phyloP scores from a whole-genome alignment of 768 basidiomycete genomes.

The Phaffia tasmanica region DNA sequence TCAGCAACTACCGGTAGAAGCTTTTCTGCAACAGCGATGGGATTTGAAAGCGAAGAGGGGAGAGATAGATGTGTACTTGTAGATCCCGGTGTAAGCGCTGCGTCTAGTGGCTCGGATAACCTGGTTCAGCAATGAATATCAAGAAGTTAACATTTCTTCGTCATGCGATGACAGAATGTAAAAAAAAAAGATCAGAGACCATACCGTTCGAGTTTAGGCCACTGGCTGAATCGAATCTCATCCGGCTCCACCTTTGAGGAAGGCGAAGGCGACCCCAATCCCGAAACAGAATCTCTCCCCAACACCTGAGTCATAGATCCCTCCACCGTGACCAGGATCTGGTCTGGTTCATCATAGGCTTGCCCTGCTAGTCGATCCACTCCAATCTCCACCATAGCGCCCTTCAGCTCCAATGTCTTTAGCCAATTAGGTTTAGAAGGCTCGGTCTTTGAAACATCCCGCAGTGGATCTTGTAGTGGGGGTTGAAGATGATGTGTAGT shows the following conservation, averaged over 20 bases:
- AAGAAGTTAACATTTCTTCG: neutral
- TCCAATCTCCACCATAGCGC: conserved; percentile 50
- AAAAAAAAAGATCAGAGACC: neutral
- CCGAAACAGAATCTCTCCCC: neutral
- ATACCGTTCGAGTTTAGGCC: conserved; percentile 19
- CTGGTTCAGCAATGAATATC: neutral
- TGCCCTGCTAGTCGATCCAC: conserved; percentile 37
- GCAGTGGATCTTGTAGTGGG: conserved; percentile 68
- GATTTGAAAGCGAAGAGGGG: neutral
- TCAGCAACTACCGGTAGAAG: conserved; percentile 9
- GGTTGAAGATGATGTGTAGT: conserved; percentile 69
- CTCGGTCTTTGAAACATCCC: conserved; percentile 43
- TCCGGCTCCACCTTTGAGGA: neutral
- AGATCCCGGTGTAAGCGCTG: neutral
- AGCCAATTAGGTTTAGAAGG: conserved; percentile 55
- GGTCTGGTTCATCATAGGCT: conserved; percentile 25
- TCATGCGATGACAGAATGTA: too few relatives aligned
- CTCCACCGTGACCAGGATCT: conserved; percentile 22
- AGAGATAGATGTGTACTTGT: neutral
- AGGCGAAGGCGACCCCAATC: neutral
- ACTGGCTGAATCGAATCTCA: neutral
- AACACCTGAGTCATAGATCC: conserved; percentile 12
- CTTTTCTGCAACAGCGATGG: conserved; percentile 15
- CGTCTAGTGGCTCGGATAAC: neutral
- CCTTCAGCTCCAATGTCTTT: conserved; percentile 47